phyloP scores from a whole-genome alignment of 1,139 yeast genomes.

The Diutina pseudorugosa region DNA sequence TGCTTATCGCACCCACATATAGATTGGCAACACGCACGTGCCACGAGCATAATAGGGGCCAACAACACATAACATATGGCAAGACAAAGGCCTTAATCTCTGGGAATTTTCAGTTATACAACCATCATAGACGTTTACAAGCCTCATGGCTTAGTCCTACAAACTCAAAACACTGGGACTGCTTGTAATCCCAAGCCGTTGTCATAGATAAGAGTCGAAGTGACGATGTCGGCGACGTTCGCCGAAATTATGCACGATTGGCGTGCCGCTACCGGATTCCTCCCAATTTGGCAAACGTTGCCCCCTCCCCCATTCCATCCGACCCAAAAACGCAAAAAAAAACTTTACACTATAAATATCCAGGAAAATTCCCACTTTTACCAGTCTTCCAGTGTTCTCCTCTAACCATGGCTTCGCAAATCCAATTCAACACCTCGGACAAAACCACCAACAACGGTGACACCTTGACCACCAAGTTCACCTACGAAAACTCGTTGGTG shows the following conservation, averaged over 20 bases:
- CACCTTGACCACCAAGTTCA: conserved; percentile 58
- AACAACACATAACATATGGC: background rate
- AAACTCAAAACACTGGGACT: too few species aligned
- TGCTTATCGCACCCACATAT: background rate
- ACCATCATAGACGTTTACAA: too few species aligned
- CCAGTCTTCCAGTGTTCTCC: background rate
- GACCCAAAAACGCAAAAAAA: too few species aligned
- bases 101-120: too few species aligned
- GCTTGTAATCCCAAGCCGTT: too few species aligned
- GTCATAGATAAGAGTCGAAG: too few species aligned
- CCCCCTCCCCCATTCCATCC: too few species aligned
- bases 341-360: background rate
- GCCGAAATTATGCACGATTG: background rate
- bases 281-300: background rate
- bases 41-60: background rate
- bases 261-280: background rate
- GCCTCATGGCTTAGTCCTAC: too few species aligned
- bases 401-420: background rate
- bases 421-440: conserved; percentile 54
- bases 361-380: background rate
- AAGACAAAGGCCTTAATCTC: too few species aligned
- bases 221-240: background rate
- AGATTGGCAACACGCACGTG: background rate
- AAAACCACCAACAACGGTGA: conserved; percentile 35
- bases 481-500: conserved; percentile 56